phyloP scores from a whole-genome alignment of 208 protist genomes.

The Leishmania martiniquensis region DNA sequence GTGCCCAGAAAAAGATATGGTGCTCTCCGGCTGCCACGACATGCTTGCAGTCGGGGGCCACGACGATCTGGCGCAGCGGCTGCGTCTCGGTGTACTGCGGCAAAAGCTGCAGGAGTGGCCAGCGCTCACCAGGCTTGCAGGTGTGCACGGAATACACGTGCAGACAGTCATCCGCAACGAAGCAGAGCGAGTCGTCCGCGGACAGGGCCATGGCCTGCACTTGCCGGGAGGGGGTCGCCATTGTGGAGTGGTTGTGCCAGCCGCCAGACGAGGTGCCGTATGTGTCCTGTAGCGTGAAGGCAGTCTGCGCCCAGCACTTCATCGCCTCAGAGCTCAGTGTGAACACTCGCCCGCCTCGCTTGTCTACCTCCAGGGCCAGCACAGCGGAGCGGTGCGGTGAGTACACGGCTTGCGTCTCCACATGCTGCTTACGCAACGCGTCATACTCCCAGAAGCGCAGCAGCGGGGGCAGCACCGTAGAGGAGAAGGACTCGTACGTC shows the following conservation, averaged over 20 bases:
- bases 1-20: conserved; percentile 69
- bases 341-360: conserved; percentile 66
- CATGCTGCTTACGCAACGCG: conserved; percentile 48
- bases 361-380: conserved; percentile 62
- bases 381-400: conserved; percentile 68
- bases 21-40: conserved; percentile 45
- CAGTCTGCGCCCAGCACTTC: conserved; percentile 81
- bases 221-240: conserved; percentile 54
- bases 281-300: conserved; percentile 52
- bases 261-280: conserved; percentile 46
- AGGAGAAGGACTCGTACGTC: conserved; percentile 81
- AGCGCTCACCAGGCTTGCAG: conserved; percentile 59
- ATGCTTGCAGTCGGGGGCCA: conserved; percentile 35
- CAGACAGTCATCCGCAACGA: conserved; percentile 81
- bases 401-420: conserved; percentile 81
- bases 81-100: conserved; percentile 55
- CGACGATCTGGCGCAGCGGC: conserved; percentile 45
- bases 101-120: conserved; percentile 55
- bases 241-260: conserved; percentile 81
- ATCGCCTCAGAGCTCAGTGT: conserved; percentile 65
- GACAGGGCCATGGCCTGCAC: conserved; percentile 63
- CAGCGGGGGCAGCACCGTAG: conserved; percentile 58
- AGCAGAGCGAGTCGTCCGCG: conserved; percentile 70
- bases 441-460: conserved; percentile 88
- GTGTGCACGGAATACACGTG: conserved; percentile 59